These are phyloP conservation scores for Stipa capillata DNA, from an alignment of 176 grass and related monocot genomes.

Conservation along the genomic window DNA sequence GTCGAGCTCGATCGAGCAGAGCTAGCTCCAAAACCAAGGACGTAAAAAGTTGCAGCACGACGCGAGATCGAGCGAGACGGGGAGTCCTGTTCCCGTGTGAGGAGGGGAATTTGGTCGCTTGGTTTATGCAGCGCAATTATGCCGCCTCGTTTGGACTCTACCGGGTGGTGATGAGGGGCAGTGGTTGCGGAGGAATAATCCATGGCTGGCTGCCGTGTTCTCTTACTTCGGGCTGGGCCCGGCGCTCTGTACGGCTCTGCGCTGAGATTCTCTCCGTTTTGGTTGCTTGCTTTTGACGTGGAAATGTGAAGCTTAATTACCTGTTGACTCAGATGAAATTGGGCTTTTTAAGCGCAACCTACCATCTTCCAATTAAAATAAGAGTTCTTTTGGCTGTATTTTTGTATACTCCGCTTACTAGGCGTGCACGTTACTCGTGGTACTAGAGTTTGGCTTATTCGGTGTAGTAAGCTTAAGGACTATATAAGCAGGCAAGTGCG, in stretches of 20 bases:
- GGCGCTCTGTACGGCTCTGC: neutral
- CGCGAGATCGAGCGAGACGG: neutral
- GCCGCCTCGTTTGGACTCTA: no score
- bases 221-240: neutral
- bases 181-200: slow-evolving; percentile 16
- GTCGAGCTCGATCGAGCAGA: neutral
- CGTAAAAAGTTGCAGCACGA: neutral
- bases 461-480: neutral
- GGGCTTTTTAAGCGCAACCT: neutral
- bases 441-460: neutral
- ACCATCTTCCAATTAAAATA: neutral
- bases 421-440: neutral
- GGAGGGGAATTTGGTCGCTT: no score
- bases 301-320: neutral
- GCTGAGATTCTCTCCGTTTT: slow-evolving; percentile 32
- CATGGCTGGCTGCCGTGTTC: slow-evolving; percentile 11
- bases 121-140: no score
- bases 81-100: neutral
- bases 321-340: neutral
- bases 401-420: neutral
- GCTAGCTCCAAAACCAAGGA: neutral
- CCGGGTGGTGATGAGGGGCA: neutral
- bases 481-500: no score
- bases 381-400: neutral
- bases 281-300: neutral